phyloP scores from a whole-genome alignment of 805 yeast species.

The Ogataea henricii region DNA sequence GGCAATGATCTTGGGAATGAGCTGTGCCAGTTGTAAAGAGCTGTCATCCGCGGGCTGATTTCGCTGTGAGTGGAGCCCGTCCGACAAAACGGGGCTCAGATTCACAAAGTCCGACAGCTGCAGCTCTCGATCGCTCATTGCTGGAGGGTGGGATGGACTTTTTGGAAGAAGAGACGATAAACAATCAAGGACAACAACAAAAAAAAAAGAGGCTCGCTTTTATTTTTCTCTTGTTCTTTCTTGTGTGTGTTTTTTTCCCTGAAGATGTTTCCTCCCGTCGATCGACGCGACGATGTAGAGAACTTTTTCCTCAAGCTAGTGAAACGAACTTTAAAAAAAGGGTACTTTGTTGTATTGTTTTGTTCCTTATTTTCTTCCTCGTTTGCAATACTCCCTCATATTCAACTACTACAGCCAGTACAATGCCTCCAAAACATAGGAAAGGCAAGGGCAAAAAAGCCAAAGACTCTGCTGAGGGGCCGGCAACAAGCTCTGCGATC shows the following conservation, averaged over 20 bases:
- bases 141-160: background rate
- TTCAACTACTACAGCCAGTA: background rate
- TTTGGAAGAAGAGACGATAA: background rate
- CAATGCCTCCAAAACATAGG: constrained; percentile 13
- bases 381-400: background rate
- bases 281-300: background rate
- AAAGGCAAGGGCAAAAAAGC: constrained; percentile 6
- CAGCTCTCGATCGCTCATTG: background rate
- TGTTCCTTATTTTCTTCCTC: background rate
- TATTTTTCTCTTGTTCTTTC: background rate
- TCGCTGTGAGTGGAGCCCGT: constrained; percentile 2
- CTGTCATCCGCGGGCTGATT: constrained; percentile 16
- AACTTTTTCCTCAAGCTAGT: no score
- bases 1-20: constrained; percentile 58
- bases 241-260: background rate
- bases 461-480: background rate
- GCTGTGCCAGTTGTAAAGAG: constrained; percentile 42
- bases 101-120: constrained; percentile 6
- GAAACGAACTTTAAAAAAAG: background rate
- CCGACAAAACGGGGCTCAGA: constrained; percentile 21
- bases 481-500: constrained; percentile 10
- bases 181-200: background rate
- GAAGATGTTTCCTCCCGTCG: background rate
- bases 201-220: background rate
- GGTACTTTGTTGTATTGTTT: background rate